Evolutionary conservation across 2,329 filamentous ascomycete genomes (phyloP), one percentile per base, ranked within the genome.

Genomic region (Ophiostoma fasciatum): DNA sequence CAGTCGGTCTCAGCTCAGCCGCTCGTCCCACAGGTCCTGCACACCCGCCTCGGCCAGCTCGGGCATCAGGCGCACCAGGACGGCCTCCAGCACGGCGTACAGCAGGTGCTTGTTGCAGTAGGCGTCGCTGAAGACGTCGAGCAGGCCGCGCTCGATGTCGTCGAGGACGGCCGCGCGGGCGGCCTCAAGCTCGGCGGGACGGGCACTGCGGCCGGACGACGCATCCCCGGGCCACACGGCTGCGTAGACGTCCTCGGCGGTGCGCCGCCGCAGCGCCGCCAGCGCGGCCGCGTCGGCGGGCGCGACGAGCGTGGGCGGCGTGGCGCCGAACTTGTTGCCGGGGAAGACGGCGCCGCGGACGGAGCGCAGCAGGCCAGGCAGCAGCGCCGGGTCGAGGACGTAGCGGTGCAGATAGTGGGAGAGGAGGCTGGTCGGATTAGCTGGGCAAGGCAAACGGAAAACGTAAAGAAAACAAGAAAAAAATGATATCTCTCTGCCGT

Each of bases 81-180:
- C 54, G 39, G 88, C 59, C 59, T 98, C 90, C 23, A 96, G 60
- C 32, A 90, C 64, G 30, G 74, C 67, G 51, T 93, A 94, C 47
- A 94, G 62, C 22, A 96, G 62, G 59, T 94, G 85, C 60, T 87
- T 92, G 59, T 98, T 98, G 58, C 85, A 79, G 59, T 94, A 94
- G 35, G 70, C 64, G 56, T 94, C 85, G 13, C 71, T 72, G 46
- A 94, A 78, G 26, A 87, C 63, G 48, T 80, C 74, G 31, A 96
- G 63, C 31, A 85, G 62, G 19, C 70, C 59, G 42, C 66, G 60
- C 49, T 77, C 72, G 44, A 83, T 67, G 46, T 78, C 68, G 41
- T 60, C 56, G 30, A 74, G 56, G 17, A 67, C 23, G 6, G 23
- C 23, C n/a, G n/a, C n/a, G n/a, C n/a, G n/a, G n/a, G n/a, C 60